Conservation (phyloP, 768 basidiomycete species). For the button mushroom (Agaricus bisporus) region DNA sequence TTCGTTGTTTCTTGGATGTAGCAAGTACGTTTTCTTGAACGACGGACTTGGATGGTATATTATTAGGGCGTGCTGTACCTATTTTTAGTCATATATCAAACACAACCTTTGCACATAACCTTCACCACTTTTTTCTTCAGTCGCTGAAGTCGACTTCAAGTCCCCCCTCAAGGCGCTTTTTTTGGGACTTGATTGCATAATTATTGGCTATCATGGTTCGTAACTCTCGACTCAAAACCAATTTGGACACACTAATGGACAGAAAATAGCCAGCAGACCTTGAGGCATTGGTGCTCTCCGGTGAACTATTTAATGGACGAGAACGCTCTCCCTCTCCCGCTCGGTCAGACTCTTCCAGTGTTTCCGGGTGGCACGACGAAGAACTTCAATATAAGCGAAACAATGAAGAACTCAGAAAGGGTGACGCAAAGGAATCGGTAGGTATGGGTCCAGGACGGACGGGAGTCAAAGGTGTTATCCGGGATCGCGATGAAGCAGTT, state of each 20-base stretch:
- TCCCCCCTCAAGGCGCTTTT: not conserved
- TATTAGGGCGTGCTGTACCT: too few relatives aligned
- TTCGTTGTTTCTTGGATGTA: not conserved
- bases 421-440: slow-evolving; percentile 47
- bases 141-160: not conserved
- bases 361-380: slow-evolving; percentile 48
- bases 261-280: slow-evolving; percentile 36
- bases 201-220: not conserved
- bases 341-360: slow-evolving; percentile 55
- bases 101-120: too few relatives aligned
- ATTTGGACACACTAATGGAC: not conserved
- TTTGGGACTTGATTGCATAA: not conserved
- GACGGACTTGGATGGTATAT: not conserved
- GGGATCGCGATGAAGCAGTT: slow-evolving; percentile 70
- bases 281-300: slow-evolving; percentile 72
- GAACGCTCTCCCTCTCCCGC: slow-evolving; percentile 56
- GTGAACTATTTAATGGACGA: slow-evolving; percentile 58
- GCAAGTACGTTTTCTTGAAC: not conserved
- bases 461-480: slow-evolving; percentile 85
- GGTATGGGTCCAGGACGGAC: slow-evolving; percentile 85
- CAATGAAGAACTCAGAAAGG: slow-evolving; percentile 25
- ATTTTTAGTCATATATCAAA: too few relatives aligned
- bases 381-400: slow-evolving; percentile 29
- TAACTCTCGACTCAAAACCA: not conserved
- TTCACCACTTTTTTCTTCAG: too few relatives aligned